phyloP scores from a whole-genome alignment of 2,329 filamentous ascomycete species.

The Sarocladiaceae sp. region DNA sequence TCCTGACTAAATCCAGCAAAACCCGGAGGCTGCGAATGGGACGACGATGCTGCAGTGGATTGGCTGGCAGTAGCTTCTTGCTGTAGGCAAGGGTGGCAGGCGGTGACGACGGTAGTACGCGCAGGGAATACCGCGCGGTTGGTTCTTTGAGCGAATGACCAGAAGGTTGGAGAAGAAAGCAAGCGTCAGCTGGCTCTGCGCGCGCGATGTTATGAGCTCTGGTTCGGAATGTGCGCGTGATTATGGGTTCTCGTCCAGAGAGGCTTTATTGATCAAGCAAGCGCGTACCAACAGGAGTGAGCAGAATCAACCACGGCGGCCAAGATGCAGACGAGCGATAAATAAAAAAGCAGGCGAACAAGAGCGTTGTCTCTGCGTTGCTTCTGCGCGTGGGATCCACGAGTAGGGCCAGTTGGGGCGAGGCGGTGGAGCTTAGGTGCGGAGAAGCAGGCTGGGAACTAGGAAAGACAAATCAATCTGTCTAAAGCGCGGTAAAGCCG shows the following conservation, averaged over 20 bases:
- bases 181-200: too few relatives aligned
- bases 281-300: too few relatives aligned
- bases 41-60: neutral
- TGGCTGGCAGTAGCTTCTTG: slow-evolving; percentile 4
- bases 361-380: slow-evolving; percentile 5
- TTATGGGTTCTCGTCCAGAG: too few relatives aligned
- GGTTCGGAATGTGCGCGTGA: too few relatives aligned
- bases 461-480: neutral
- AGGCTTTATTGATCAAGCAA: too few relatives aligned
- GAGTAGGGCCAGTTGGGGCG: slow-evolving; percentile 7
- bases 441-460: slow-evolving; percentile 3
- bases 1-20: slow-evolving; percentile 3
- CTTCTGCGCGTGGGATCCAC: slow-evolving; percentile 8
- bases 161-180: too few relatives aligned
- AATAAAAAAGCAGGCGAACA: neutral
- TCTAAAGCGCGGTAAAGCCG: neutral
- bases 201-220: too few relatives aligned
- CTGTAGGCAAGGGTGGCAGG: neutral
- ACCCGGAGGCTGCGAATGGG: slow-evolving; percentile 1
- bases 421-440: slow-evolving; percentile 6
- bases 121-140: too few relatives aligned
- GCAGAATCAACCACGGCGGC: too few relatives aligned
- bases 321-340: neutral
- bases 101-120: too few relatives aligned
- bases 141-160: too few relatives aligned